phyloP scores from a whole-genome alignment of 768 basidiomycete species.

The Phylloporus rhodoxanthus region DNA sequence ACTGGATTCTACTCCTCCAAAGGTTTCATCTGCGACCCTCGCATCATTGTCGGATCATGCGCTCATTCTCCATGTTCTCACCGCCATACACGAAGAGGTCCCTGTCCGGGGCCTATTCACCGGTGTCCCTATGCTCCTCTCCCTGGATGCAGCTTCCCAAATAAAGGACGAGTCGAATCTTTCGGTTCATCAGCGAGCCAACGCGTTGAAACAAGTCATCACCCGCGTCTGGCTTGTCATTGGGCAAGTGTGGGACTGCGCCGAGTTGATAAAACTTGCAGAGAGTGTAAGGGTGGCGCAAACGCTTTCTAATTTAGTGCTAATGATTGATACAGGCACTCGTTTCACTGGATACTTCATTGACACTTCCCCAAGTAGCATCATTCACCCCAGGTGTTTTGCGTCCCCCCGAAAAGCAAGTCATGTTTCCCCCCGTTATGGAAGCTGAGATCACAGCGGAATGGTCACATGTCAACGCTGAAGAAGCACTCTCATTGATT shows the following conservation, averaged over 20 bases:
- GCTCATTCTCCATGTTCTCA: slow-evolving; percentile 62
- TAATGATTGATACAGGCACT: slow-evolving; percentile 38
- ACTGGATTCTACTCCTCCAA: slow-evolving; percentile 43
- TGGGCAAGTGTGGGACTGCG: slow-evolving; percentile 64
- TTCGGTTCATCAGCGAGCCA: slow-evolving; percentile 39
- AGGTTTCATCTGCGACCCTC: slow-evolving; percentile 38
- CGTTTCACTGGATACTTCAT: slow-evolving; percentile 34
- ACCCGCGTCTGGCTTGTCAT: slow-evolving; percentile 61
- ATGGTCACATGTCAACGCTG: slow-evolving; percentile 43
- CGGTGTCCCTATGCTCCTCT: slow-evolving; percentile 83
- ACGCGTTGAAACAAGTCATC: slow-evolving; percentile 57
- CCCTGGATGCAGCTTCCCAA: slow-evolving; percentile 52
- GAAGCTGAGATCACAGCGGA: slow-evolving; percentile 17
- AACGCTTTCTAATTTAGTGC: slow-evolving; percentile 10
- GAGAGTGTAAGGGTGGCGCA: slow-evolving; percentile 44
- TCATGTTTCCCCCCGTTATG: slow-evolving; percentile 35
- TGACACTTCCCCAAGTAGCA: slow-evolving; percentile 33
- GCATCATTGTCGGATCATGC: slow-evolving; percentile 73
- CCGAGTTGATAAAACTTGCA: slow-evolving; percentile 47
- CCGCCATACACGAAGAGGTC: slow-evolving; percentile 61
- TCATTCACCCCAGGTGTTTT: slow-evolving; percentile 36
- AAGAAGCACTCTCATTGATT: slow-evolving; percentile 52
- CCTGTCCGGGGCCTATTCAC: slow-evolving; percentile 70
- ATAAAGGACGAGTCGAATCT: slow-evolving; percentile 37
- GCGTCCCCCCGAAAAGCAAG: slow-evolving; percentile 40